A percentile compares a stretch with the other conserved stretches of the same genome.
phyloP scores from a whole-genome alignment of 331 rosid genomes.

The Malus hybrid region DNA sequence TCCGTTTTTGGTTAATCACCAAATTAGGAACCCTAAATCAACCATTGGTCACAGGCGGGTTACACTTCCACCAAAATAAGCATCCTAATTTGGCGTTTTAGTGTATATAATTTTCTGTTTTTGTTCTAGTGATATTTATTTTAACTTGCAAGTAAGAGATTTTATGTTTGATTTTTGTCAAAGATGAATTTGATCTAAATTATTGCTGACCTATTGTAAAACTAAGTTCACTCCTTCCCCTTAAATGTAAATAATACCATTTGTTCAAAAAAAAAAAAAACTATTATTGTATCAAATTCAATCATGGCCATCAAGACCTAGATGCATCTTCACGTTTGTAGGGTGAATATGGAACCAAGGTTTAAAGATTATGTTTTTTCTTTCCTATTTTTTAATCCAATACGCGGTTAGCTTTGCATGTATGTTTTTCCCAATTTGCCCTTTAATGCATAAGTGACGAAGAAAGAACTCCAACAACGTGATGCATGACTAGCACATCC shows the following conservation, averaged over 20 bases:
- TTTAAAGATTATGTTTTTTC: neutral
- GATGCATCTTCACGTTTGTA: neutral
- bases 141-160: too few relatives aligned
- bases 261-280: too few relatives aligned
- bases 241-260: too few relatives aligned
- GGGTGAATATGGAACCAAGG: neutral
- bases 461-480: neutral
- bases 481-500: neutral
- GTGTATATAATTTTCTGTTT: too few relatives aligned
- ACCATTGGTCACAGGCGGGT: neutral
- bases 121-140: too few relatives aligned
- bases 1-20: conserved; percentile 21
- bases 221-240: rapidly evolving
- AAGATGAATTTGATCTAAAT: too few relatives aligned
- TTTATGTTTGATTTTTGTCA: rapidly evolving
- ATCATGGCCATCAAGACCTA: neutral
- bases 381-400: neutral
- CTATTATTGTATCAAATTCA: neutral
- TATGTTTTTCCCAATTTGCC: neutral
- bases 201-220: too few relatives aligned
- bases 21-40: conserved; percentile 22
- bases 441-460: neutral
- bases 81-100: neutral
- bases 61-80: neutral
- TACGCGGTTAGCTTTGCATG: neutral